Base-by-base conservation (phyloP, 495 filamentous ascomycete species). In the Penicillium cosmopolitanum region DNA sequence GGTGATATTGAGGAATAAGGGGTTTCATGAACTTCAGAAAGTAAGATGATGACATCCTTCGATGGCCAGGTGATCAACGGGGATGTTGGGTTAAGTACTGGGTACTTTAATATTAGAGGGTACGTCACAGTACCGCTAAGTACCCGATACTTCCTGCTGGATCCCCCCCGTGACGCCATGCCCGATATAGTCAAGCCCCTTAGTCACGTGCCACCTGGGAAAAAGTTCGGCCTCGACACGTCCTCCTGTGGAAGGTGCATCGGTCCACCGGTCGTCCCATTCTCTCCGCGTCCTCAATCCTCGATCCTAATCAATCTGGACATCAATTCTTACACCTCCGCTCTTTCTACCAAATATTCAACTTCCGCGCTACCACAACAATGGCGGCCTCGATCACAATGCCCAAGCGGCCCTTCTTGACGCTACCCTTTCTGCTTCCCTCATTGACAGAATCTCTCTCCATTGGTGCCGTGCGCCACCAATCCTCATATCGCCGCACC, bases 401-500 rank as follows among this genome's bases (percentile, higher is more conserved):
- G 51, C 60, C 70, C 8, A 78, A 72, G 63, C 68, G 77, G 56
- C 73, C 74, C 2, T 75, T 80, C 57, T 64, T 77, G 35, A 75
- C 74, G 25, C 69, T 77, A 56, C 73, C 77, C 43, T 82, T 75
- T 51, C 71, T 74, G 64, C 69, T 75, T 40, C 69, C 73, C 48
- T 73, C 69, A 28, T 75, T 71, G 56, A 70, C 67, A 50, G 75
- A 80, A 53, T 57, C 72, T 7, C 56, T 72, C 25, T 58, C 69
- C 18, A 50, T 73, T 11, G 68, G 63, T 55, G 62, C 66, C 53
- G 74, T 66, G 57, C 84, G 89, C 44, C 80, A 87, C 65, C 84
- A 92, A 73, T 90, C 89, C 55, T 84, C 88, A 36, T 82, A 86
- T 42, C 77, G 85, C 43, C 88, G 91, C 34, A 88, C 85, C 44